Conservation (phyloP, 179 eudicot species). For the Amaranthus tricolor region DNA sequence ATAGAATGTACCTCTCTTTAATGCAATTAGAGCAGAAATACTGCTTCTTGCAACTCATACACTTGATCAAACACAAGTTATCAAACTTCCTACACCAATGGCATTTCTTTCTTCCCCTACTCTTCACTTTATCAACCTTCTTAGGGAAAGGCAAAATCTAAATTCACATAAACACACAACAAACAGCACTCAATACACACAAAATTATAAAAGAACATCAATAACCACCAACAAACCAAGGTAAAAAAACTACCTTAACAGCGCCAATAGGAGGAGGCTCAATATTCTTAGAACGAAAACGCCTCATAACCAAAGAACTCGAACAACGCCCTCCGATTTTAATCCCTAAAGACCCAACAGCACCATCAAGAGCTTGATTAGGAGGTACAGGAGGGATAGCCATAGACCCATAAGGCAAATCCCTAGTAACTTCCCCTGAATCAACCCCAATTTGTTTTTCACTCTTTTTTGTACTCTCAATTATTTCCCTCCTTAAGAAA, state of each 20-base stretch:
- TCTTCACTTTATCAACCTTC: slow-evolving; percentile 38
- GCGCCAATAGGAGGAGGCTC: slow-evolving; percentile 64
- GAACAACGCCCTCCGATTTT: slow-evolving; percentile 53
- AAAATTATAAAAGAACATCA: neutral
- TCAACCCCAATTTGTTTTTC: slow-evolving; percentile 33
- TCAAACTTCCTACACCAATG: slow-evolving; percentile 75
- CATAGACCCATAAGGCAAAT: slow-evolving; percentile 85
- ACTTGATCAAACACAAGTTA: slow-evolving; percentile 47
- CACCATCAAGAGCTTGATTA: slow-evolving; percentile 35
- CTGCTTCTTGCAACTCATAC: slow-evolving; percentile 63
- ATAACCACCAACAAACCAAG: slow-evolving; percentile 1
- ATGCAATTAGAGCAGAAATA: slow-evolving; percentile 77
- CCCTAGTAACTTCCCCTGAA: slow-evolving; percentile 45
- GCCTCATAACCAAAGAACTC: slow-evolving; percentile 33
- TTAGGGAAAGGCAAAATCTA: slow-evolving; percentile 52
- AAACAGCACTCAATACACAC: slow-evolving; percentile 12
- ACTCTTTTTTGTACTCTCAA: slow-evolving; percentile 46
- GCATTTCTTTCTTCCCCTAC: slow-evolving; percentile 53
- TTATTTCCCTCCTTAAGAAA: slow-evolving; percentile 67
- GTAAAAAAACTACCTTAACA: slow-evolving; percentile 50
- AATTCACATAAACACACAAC: slow-evolving; percentile 9
- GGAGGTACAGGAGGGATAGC: slow-evolving; percentile 56
- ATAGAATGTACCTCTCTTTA: slow-evolving; percentile 52
- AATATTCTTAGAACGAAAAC: slow-evolving; percentile 77
- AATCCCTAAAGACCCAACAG: slow-evolving; percentile 34